Evolutionary conservation across 306 rosid genomes (phyloP).

Genomic region (Calophaca sinica): DNA sequence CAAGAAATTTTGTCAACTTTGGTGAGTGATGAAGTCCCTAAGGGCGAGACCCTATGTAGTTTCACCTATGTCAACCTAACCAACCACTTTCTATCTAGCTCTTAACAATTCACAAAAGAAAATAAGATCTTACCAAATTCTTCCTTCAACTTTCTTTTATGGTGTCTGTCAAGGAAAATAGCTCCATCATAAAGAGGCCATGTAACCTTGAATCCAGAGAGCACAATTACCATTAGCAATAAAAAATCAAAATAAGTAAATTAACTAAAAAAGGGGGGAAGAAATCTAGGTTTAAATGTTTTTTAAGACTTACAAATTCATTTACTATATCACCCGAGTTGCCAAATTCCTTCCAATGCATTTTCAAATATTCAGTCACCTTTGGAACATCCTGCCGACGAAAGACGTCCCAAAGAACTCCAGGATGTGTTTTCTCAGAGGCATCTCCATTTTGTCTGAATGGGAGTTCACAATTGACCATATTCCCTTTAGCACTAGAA

Average conservation of each 20-base stretch:
- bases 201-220: conserved; percentile 62
- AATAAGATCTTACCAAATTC: conserved; percentile 76
- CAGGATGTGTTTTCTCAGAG: conserved; percentile 56
- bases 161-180: conserved; percentile 72
- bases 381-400: conserved; percentile 76
- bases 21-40: conserved; percentile 24
- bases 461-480: conserved; percentile 49
- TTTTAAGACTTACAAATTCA: conserved; percentile 60
- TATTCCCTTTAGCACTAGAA: conserved; percentile 51
- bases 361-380: conserved; percentile 75
- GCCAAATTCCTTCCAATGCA: conserved; percentile 65
- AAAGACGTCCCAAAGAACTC: conserved; percentile 92
- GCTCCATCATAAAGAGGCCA: conserved; percentile 78
- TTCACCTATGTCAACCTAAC: conserved; percentile 25
- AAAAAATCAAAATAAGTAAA: conserved; percentile 44
- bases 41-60: neutral
- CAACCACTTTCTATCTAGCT: conserved; percentile 37
- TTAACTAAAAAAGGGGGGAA: conserved; percentile 13
- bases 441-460: conserved; percentile 55
- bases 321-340: conserved; percentile 53
- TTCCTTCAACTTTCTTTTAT: conserved; percentile 81
- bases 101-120: conserved; percentile 37
- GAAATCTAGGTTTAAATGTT: neutral
- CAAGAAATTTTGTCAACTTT: neutral
- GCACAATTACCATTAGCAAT: conserved; percentile 45